Evolutionary conservation across 73 alveolate species (phyloP).

Genomic region (Tetrahymena elliotti): DNA sequence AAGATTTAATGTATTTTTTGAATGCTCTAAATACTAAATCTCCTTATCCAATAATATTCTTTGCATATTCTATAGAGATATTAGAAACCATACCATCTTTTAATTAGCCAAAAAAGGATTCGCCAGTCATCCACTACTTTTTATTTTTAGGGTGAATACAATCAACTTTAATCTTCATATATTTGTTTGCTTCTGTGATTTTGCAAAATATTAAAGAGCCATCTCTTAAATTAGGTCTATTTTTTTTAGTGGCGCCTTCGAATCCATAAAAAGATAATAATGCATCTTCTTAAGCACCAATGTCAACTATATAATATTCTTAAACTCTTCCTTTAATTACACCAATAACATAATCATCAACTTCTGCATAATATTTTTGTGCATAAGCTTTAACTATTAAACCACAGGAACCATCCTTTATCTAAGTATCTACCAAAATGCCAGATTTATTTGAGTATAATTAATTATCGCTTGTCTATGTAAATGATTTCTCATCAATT

Average conservation of each 20-base stretch:
- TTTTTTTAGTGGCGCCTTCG: conserved; percentile 58
- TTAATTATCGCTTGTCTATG: background rate
- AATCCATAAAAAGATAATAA: conserved; percentile 14
- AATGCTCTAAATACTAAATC: conserved; percentile 10
- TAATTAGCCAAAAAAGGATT: conserved; percentile 16
- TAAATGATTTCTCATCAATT: background rate
- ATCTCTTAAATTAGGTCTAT: conserved; percentile 31
- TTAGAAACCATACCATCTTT: conserved; percentile 20
- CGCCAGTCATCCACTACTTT: conserved; percentile 55
- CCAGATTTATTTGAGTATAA: background rate
- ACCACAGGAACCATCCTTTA: background rate
- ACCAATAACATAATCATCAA: background rate
- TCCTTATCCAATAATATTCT: background rate
- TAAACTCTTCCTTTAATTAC: background rate
- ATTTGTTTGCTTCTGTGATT: conserved; percentile 18
- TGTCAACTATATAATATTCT: background rate
- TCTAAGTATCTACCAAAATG: background rate
- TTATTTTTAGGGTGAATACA: conserved; percentile 34
- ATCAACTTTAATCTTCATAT: conserved; percentile 22
- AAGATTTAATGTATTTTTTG: background rate
- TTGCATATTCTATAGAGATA: background rate
- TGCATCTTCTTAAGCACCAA: background rate
- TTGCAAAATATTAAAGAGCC: conserved; percentile 31
- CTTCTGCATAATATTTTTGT: background rate
- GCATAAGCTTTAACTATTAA: background rate